A percentile compares a stretch with the other conserved stretches of the same genome.
Evolutionary conservation across 805 yeast genomes (phyloP).

Genomic region (Saccharomycopsis sp.): DNA sequence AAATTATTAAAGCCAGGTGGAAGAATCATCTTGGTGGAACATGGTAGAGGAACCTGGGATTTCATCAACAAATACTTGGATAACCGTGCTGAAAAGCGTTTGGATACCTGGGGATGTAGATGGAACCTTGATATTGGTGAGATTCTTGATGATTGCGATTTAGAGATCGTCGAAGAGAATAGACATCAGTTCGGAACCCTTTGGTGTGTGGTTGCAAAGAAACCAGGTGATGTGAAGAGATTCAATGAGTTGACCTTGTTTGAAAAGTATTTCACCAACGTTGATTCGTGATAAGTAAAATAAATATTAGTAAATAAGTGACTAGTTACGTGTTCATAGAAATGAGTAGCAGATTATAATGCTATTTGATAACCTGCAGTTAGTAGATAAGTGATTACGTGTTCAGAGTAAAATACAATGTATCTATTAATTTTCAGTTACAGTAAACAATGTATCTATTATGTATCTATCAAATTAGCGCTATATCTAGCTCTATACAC

Average conservation of each 20-base stretch:
- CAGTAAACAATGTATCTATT: too few relatives aligned
- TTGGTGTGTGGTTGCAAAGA: constrained; percentile 74
- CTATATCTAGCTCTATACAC: too few relatives aligned
- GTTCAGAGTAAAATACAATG: background rate
- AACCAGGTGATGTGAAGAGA: constrained; percentile 56
- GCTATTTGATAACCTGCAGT: too few relatives aligned
- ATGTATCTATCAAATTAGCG: too few relatives aligned
- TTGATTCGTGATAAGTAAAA: background rate
- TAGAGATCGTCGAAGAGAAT: constrained; percentile 73
- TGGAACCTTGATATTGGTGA: constrained; percentile 96
- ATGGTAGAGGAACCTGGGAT: constrained; percentile 80
- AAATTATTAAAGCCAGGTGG: constrained; percentile 81
- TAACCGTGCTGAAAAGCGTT: constrained; percentile 72
- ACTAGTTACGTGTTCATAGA: background rate
- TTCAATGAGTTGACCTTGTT: constrained; percentile 19
- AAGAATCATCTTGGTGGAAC: constrained; percentile 79
- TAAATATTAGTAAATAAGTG: background rate
- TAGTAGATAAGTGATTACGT: background rate
- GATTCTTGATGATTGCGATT: constrained; percentile 73
- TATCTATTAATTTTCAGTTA: too few relatives aligned
- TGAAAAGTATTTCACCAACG: constrained; percentile 19
- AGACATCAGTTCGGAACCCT: constrained; percentile 90
- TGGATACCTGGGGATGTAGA: constrained; percentile 92
- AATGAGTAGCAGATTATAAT: too few relatives aligned
- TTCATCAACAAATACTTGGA: constrained; percentile 77